Percentiles rank a stretch among this genome's conserved stretches.
Conservation (phyloP, 352 stramenopile genomes). For the Phytophthora cajani region DNA sequence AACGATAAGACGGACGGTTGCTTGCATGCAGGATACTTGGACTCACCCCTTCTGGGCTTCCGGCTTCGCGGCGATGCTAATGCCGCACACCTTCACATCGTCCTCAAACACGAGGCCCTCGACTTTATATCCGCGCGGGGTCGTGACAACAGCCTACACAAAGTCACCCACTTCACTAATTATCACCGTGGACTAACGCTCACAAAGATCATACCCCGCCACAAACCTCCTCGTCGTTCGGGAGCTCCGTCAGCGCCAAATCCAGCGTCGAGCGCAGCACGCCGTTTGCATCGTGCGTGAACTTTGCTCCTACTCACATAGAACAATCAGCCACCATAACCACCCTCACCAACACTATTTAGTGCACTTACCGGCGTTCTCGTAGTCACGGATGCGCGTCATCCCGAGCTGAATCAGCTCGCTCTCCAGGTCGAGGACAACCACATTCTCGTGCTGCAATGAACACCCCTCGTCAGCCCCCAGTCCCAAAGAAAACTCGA, state of each 20-base stretch:
- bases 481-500: not conserved
- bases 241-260: slow-evolving; percentile 77
- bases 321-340: not conserved
- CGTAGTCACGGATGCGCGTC: slow-evolving; percentile 77
- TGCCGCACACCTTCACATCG: slow-evolving; percentile 77
- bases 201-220: not conserved
- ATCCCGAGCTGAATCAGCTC: slow-evolving; percentile 87
- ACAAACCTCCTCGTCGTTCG: slow-evolving; percentile 79
- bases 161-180: not conserved
- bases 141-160: slow-evolving; percentile 74
- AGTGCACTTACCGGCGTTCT: slow-evolving; percentile 58
- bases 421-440: slow-evolving; percentile 85
- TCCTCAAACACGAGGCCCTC: slow-evolving; percentile 81
- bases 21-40: not conserved
- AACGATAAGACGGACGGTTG: not conserved
- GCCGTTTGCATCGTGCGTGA: slow-evolving; percentile 76
- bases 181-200: not conserved
- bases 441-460: slow-evolving; percentile 84
- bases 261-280: slow-evolving; percentile 76
- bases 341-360: not conserved
- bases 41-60: slow-evolving; percentile 61
- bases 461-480: not conserved
- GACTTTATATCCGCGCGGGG: slow-evolving; percentile 72
- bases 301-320: slow-evolving; percentile 49
- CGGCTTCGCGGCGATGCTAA: slow-evolving; percentile 58